Evolutionary conservation across 2,329 filamentous ascomycete species (phyloP).

Genomic region (Neobulgaria alba): DNA sequence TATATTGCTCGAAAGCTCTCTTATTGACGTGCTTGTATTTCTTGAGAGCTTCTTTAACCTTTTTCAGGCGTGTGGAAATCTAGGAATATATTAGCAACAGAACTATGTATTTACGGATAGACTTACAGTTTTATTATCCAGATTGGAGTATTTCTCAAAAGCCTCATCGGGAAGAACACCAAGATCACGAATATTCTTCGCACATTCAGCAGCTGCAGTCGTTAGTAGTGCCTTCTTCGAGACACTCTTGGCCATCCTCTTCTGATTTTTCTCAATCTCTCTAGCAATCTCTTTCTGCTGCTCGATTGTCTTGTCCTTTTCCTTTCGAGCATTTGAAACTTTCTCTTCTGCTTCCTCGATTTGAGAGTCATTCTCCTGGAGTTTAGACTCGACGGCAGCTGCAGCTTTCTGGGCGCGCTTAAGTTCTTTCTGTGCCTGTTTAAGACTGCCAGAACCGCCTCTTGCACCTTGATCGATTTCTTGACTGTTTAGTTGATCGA

Average conservation of each 20-base stretch:
- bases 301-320: conserved; percentile 57
- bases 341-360: conserved; percentile 47
- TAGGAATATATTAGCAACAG: conserved; percentile 7
- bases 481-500: conserved; percentile 76
- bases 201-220: conserved; percentile 69
- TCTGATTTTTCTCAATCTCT: conserved; percentile 77
- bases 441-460: conserved; percentile 56
- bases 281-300: conserved; percentile 67
- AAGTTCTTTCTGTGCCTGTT: conserved; percentile 72
- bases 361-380: conserved; percentile 65
- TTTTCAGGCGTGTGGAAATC: conserved; percentile 56
- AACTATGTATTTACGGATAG: not conserved
- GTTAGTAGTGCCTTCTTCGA: conserved; percentile 77
- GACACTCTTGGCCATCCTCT: conserved; percentile 84
- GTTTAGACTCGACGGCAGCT: conserved; percentile 56
- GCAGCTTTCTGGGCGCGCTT: conserved; percentile 65
- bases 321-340: conserved; percentile 31
- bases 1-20: conserved; percentile 98
- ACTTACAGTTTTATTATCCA: conserved; percentile 66
- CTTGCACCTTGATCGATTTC: conserved; percentile 60
- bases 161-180: conserved; percentile 91
- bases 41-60: conserved; percentile 86
- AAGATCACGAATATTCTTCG: conserved; percentile 83
- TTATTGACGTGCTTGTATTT: conserved; percentile 99
- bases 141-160: conserved; percentile 81